Base-by-base conservation (phyloP, 78 protist genomes). In the Trichosphaerium sp. region DNA sequence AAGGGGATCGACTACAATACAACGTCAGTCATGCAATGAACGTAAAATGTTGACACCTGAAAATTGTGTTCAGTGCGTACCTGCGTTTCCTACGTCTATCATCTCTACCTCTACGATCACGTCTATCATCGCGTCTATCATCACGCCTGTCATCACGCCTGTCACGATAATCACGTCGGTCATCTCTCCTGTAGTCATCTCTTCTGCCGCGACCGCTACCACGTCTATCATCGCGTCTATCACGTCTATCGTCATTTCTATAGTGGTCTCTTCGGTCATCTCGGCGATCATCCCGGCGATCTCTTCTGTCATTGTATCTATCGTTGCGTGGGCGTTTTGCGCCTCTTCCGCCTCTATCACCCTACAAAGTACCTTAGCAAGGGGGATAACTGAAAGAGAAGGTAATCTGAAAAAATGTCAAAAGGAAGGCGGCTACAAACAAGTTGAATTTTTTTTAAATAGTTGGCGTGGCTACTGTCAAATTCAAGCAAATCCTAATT, bases 371-470 rank as follows among this genome's bases (percentile, higher is more conserved):
- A n/a, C n/a, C n/a, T n/a, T n/a, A n/a, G n/a, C n/a, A n/a, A n/a
- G n/a, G n/a, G n/a, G n/a, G n/a, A n/a, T n/a, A n/a, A n/a, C n/a
- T n/a, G n/a, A n/a, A n/a, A n/a, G n/a, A n/a, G n/a, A n/a, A n/a
- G n/a, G 55, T 29, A 60, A 43, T 11, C 66, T 40, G 32, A 64
- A 63, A 51, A 73, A 47, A 73, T 73, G 73, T 49, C n/a, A n/a
- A n/a, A n/a, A n/a, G n/a, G n/a, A n/a, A n/a, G n/a, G n/a, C n/a
- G n/a, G n/a, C 68, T 64, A 15, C 58, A 40, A 39, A 55, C 57
- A 18, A 32, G 37, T 2, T n/a, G n/a, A 23, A 18, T 37, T 69
- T 23, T 14, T 68, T 68, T 21, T n/a, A 61, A 37, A 23, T 52
- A 26, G n/a, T 32, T 60, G 14, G n/a, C 14, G 4, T 48, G 8